These are phyloP conservation scores for Penicillium sp. DNA, from an alignment of 2,329 filamentous ascomycete genomes.

Conservation along the genomic window DNA sequence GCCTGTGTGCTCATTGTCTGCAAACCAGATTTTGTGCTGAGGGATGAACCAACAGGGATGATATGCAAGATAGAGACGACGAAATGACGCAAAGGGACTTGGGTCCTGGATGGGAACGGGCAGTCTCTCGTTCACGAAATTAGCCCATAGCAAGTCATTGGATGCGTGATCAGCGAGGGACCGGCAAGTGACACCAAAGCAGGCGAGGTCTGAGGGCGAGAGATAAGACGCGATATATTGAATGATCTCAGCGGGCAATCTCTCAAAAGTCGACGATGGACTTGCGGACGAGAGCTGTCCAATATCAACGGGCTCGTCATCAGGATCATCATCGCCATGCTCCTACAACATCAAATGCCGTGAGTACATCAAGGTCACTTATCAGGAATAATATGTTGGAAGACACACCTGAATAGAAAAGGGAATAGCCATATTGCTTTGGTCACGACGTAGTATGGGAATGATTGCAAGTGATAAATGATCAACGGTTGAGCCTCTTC, in stretches of 20 bases:
- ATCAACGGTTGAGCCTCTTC: constrained; percentile 7
- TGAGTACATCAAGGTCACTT: background rate
- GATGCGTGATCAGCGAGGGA: constrained; percentile 58
- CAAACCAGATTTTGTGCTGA: constrained; percentile 80
- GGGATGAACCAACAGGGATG: constrained; percentile 83
- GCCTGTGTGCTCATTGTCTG: constrained; percentile 69
- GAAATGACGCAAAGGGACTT: constrained; percentile 63
- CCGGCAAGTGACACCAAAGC: constrained; percentile 61
- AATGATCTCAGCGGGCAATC: constrained; percentile 72
- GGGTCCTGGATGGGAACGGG: constrained; percentile 57
- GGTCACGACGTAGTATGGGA: background rate
- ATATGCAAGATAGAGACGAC: constrained; percentile 70
- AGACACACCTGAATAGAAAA: background rate
- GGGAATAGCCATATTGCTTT: background rate
- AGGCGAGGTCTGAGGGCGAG: constrained; percentile 61
- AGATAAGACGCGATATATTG: constrained; percentile 69
- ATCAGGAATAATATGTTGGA: no score
- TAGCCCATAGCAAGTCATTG: constrained; percentile 71
- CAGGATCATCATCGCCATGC: background rate
- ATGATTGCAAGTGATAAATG: constrained; percentile 3
- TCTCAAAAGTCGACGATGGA: constrained; percentile 25
- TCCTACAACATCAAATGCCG: background rate
- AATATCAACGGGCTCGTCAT: constrained; percentile 6
- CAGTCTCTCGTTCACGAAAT: constrained; percentile 66
- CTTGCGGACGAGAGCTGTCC: background rate